Base-by-base conservation (phyloP, 2,329 filamentous ascomycete genomes). In the Myotisia sp. region DNA sequence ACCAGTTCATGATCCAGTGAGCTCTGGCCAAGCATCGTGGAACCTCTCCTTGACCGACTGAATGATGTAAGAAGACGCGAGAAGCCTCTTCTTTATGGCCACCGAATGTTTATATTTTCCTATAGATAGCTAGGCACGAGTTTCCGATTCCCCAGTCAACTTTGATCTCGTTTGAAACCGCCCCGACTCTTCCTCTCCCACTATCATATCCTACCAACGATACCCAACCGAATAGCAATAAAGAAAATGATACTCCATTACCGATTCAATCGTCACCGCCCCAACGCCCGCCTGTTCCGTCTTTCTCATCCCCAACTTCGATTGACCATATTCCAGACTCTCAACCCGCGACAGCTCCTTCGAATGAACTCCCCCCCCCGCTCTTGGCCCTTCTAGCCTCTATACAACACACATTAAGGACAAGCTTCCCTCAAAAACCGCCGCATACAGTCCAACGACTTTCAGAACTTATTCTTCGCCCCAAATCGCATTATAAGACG, bases 371-470 rank as follows among this genome's bases (percentile, higher is more conserved):
- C 9, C 79, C 80, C 2, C 65, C 66, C 5, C 74, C 76, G 42
- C 64, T 87, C 32, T 59, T 67, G 37, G 65, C 68, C 35, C 71
- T 83, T 51, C 59, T 83, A 29, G 53, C 58, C 39, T 71, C 71
- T 37, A 76, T 83, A 34, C 53, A 58, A 42, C 53, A 52, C 10
- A 74, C 76, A 10, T 64, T 93, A 24, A 64, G 59, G 32, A 65
- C 64, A 2, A 71, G 70, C 44, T 98, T 98, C 56, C 53, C 71
- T 14, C 63, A 65, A 3, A 71, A 80, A 46, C 87, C 90, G 1
- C 90, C 90, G 0, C 84, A 95, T 54, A 95, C 90, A 3, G 71
- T 94, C 41, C 90, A 98, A 59, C 79, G 90, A 24, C 70, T 98
- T 14, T 75, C 85, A 14, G 90, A 98, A 63, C 76, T 95, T 19